Evolutionary conservation across 2,329 filamentous ascomycete genomes (phyloP).

Genomic region (Cladorrhinum sp.): DNA sequence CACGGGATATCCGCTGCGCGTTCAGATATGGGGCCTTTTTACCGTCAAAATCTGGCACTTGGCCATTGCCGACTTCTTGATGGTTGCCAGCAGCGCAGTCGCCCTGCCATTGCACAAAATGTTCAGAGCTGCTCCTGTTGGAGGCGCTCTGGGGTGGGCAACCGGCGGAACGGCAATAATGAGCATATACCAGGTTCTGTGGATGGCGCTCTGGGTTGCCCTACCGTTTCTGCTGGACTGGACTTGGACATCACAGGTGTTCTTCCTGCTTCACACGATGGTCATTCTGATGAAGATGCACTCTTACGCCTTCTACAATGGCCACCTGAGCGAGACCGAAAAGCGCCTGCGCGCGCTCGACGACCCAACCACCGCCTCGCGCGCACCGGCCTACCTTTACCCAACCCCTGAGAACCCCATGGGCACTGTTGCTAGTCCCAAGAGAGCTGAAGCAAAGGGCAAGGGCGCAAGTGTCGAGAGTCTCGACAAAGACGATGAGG

Average conservation of each 20-base stretch:
- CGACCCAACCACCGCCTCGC: slow-evolving; percentile 65
- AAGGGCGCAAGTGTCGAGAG: slow-evolving; percentile 20
- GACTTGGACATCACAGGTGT: slow-evolving; percentile 98
- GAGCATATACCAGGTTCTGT: slow-evolving; percentile 73
- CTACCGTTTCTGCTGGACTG: slow-evolving; percentile 83
- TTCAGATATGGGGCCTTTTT: slow-evolving; percentile 85
- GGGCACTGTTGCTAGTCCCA: slow-evolving; percentile 36
- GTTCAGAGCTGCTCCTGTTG: slow-evolving; percentile 52
- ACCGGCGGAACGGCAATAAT: slow-evolving; percentile 77
- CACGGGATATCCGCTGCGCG: slow-evolving; percentile 79
- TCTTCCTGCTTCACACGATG: slow-evolving; percentile 85
- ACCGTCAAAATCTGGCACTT: slow-evolving; percentile 87
- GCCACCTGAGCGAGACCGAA: slow-evolving; percentile 85
- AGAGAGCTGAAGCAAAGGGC: slow-evolving; percentile 26
- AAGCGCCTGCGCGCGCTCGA: slow-evolving; percentile 78
- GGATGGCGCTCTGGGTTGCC: slow-evolving; percentile 79
- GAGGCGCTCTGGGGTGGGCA: slow-evolving; percentile 65
- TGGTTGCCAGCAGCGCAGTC: slow-evolving; percentile 73
- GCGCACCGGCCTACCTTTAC: slow-evolving; percentile 72
- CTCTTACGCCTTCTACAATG: slow-evolving; percentile 97
- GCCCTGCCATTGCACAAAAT: slow-evolving; percentile 71
- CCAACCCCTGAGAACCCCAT: slow-evolving; percentile 58
- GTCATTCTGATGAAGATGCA: slow-evolving; percentile 98
- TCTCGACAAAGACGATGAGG: slow-evolving; percentile 34
- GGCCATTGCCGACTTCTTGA: slow-evolving; percentile 75